phyloP scores from a whole-genome alignment of 768 basidiomycete species.

The Russula olivacea region DNA sequence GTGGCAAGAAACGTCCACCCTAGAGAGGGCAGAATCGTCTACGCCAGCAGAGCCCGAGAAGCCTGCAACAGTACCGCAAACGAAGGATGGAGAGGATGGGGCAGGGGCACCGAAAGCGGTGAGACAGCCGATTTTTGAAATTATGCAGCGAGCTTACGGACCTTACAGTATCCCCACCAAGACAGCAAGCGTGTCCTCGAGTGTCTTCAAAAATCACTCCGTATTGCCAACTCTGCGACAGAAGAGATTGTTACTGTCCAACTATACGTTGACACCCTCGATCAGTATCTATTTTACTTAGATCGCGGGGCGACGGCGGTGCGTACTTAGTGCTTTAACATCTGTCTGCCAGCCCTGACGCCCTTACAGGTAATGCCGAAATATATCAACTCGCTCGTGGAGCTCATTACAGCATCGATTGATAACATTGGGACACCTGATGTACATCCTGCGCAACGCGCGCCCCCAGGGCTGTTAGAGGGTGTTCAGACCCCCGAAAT shows the following conservation, averaged over 20 bases:
- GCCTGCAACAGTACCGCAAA: slow-evolving; percentile 31
- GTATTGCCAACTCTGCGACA: slow-evolving; percentile 93
- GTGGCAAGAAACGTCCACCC: slow-evolving; percentile 78
- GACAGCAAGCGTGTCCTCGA: slow-evolving; percentile 98
- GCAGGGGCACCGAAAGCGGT: slow-evolving; percentile 32
- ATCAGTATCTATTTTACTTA: slow-evolving; percentile 94
- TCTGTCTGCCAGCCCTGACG: neutral
- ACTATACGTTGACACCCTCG: slow-evolving; percentile 92
- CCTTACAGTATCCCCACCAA: slow-evolving; percentile 66
- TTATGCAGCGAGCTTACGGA: slow-evolving; percentile 1
- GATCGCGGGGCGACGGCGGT: slow-evolving; percentile 91
- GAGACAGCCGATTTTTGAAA: slow-evolving; percentile 12
- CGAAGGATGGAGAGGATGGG: slow-evolving; percentile 42
- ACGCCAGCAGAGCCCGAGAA: slow-evolving; percentile 28
- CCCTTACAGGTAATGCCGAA: slow-evolving; percentile 78
- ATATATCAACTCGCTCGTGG: slow-evolving; percentile 94
- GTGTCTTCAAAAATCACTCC: slow-evolving; percentile 92
- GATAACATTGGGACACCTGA: slow-evolving; percentile 86
- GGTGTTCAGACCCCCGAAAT: slow-evolving; percentile 90
- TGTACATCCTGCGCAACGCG: slow-evolving; percentile 82
- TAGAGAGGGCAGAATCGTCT: slow-evolving; percentile 42
- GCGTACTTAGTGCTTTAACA: slow-evolving; percentile 31
- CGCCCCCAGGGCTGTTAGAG: slow-evolving; percentile 85
- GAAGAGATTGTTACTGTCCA: slow-evolving; percentile 97
- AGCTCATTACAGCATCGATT: slow-evolving; percentile 90